Evolutionary conservation across 139 green algal genomes (phyloP).

Genomic region (Trebouxia sp.): DNA sequence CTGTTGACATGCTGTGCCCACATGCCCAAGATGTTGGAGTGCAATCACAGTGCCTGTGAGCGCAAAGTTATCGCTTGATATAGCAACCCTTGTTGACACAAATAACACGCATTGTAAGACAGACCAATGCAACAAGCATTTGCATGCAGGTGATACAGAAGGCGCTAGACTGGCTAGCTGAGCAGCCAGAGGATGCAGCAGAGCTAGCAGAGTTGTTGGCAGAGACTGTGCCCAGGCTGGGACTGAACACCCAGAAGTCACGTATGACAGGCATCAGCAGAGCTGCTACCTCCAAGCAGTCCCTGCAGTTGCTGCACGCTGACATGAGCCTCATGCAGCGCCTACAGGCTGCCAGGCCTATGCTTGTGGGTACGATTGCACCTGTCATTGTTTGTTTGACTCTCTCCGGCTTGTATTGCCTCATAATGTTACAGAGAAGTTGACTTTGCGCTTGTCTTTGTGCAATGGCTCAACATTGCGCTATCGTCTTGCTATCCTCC

Average conservation of each 20-base stretch:
- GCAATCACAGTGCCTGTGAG: not conserved
- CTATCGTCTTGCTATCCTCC: no score
- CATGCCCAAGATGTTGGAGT: not conserved
- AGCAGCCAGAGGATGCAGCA: conserved; percentile 53
- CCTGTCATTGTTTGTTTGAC: not conserved
- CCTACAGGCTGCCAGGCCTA: conserved; percentile 41
- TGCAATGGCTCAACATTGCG: no score
- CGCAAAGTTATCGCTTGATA: not conserved
- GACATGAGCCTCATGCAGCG: conserved; percentile 29
- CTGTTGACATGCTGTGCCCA: no score
- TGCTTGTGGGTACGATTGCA: conserved; percentile 35
- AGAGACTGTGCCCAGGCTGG: conserved; percentile 57
- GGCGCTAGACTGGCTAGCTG: conserved; percentile 36
- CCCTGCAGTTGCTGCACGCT: conserved; percentile 31
- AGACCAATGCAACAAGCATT: not conserved
- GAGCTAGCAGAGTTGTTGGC: conserved; percentile 72
- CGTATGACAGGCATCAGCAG: not conserved
- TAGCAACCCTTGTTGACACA: not conserved
- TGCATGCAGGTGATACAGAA: conserved; percentile 25
- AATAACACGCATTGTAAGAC: no score
- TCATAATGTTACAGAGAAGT: no score
- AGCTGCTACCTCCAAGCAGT: not conserved
- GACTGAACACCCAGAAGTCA: conserved; percentile 29
- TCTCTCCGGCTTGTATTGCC: not conserved
- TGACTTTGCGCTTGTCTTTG: no score